phyloP scores from a whole-genome alignment of 78 protist species.

The Cavenderia fasciculata region DNA sequence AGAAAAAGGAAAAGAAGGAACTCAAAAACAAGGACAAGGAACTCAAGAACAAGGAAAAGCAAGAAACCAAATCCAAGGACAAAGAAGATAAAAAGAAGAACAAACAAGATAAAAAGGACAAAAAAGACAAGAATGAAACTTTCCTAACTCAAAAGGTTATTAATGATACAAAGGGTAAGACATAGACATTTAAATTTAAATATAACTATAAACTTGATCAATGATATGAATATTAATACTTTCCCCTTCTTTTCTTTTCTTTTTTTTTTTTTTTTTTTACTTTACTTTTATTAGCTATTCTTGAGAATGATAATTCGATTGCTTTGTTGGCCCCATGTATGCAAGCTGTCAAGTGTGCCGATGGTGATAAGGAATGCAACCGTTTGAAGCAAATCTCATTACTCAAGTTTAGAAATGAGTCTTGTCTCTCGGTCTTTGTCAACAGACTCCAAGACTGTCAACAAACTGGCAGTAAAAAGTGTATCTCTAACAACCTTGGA shows the following conservation, averaged over 20 bases:
- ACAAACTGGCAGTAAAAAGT: slow-evolving; percentile 17
- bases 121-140: slow-evolving; percentile 6
- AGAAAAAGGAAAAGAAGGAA: not conserved
- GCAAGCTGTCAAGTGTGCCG: slow-evolving; percentile 53
- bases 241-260: too few relatives aligned
- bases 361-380: slow-evolving; percentile 42
- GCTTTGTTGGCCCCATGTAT: slow-evolving; percentile 64
- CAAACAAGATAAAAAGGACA: not conserved
- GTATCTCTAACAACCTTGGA: slow-evolving; percentile 32
- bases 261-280: not conserved
- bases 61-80: not conserved
- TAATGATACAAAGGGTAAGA: not conserved
- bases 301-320: slow-evolving; percentile 31
- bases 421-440: slow-evolving; percentile 31
- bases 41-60: not conserved
- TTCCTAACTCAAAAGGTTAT: not conserved
- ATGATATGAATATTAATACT: not conserved
- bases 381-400: slow-evolving; percentile 32
- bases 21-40: not conserved
- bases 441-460: slow-evolving; percentile 6
- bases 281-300: not conserved
- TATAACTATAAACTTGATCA: not conserved
- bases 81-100: not conserved
- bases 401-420: slow-evolving; percentile 23
- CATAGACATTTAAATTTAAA: not conserved